These are phyloP conservation scores for Parastagonospora nodorum DNA, from an alignment of 2,329 filamentous ascomycete species.

Conservation along the genomic window DNA sequence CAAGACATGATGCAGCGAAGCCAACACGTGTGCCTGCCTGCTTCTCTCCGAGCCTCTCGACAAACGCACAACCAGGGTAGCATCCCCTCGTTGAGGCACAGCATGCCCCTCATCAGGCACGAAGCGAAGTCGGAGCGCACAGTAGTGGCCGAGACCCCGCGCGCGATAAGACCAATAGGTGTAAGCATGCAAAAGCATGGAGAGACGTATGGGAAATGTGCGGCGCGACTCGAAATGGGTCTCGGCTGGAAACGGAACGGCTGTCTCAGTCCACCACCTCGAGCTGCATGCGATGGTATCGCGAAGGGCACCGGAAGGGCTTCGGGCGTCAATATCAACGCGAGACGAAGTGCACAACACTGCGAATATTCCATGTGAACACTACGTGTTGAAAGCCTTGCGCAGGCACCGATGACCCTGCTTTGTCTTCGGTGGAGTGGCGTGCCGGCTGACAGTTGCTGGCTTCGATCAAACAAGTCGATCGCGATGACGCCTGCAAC, in stretches of 20 bases:
- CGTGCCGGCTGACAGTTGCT: conserved; percentile 6
- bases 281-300: not conserved
- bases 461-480: not conserved
- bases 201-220: conserved; percentile 22
- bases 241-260: conserved; percentile 37
- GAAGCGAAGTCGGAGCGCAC: conserved; percentile 36
- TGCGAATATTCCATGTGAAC: not conserved
- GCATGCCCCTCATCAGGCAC: conserved; percentile 9
- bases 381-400: conserved; percentile 1
- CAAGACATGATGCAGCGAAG: conserved; percentile 11
- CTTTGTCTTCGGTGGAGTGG: conserved; percentile 2
- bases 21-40: conserved; percentile 18
- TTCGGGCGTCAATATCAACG: not conserved
- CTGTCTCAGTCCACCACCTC: not conserved
- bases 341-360: not conserved
- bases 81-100: conserved; percentile 7
- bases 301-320: not conserved
- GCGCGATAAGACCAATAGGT: conserved; percentile 40
- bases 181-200: conserved; percentile 32
- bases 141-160: conserved; percentile 27
- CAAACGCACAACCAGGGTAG: not conserved
- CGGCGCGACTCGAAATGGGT: conserved; percentile 18
- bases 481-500: conserved; percentile 15
- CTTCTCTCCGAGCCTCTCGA: conserved; percentile 10
- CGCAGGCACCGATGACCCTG: conserved; percentile 15